Conservation (phyloP, 2,329 filamentous ascomycete genomes). For the Pyrenochaeta sp. region DNA sequence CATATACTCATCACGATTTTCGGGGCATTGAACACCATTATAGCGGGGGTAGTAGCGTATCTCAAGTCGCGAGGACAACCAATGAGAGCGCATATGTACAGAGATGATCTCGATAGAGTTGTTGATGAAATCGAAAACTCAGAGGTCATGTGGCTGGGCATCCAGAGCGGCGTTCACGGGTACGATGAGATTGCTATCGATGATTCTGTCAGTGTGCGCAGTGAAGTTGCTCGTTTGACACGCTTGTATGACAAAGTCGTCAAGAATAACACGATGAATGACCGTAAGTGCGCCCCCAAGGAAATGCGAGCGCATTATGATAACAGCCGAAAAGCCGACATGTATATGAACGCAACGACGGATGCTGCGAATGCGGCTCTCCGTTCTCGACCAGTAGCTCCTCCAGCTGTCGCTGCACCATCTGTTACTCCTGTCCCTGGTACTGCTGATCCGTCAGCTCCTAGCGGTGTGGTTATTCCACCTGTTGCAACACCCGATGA, state of each 20-base stretch:
- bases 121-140: conserved; percentile 55
- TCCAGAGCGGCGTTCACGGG: conserved; percentile 52
- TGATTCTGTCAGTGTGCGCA: conserved; percentile 20
- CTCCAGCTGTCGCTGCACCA: neutral
- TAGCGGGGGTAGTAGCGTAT: conserved; percentile 52
- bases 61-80: conserved; percentile 52
- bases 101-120: conserved; percentile 51
- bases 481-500: conserved; percentile 19
- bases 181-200: conserved; percentile 58
- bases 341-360: conserved; percentile 14
- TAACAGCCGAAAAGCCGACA: conserved; percentile 7
- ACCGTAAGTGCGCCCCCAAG: conserved; percentile 18
- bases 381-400: conserved; percentile 4
- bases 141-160: conserved; percentile 55
- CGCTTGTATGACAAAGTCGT: conserved; percentile 29
- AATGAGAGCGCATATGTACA: conserved; percentile 51
- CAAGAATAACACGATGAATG: conserved; percentile 29
- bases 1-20: conserved; percentile 51
- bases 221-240: conserved; percentile 28
- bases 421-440: conserved; percentile 2
- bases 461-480: conserved; percentile 12
- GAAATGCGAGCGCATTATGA: neutral
- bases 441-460: conserved; percentile 15
- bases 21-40: conserved; percentile 52
- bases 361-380: conserved; percentile 14